Evolutionary conservation across 2,329 filamentous ascomycete genomes (phyloP).

Genomic region (Nemania sp.): DNA sequence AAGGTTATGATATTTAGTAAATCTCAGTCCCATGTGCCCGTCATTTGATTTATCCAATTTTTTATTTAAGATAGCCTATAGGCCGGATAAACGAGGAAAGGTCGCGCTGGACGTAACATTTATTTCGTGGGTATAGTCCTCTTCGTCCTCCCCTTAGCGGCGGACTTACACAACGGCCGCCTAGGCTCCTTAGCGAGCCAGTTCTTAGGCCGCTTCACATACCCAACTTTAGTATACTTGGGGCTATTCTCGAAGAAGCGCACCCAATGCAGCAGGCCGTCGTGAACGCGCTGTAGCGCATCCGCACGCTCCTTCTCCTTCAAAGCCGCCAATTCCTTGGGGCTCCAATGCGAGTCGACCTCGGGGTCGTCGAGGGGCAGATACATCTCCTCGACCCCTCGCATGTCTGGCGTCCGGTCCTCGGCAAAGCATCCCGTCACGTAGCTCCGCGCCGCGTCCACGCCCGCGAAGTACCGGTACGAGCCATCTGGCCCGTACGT

Average conservation of each 20-base stretch:
- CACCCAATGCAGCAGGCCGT: slow-evolving; percentile 83
- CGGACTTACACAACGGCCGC: slow-evolving; percentile 76
- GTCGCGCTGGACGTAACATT: slow-evolving; percentile 16
- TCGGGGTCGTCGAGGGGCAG: slow-evolving; percentile 72
- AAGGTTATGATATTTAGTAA: not conserved
- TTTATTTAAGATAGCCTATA: not conserved
- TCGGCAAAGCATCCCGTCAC: slow-evolving; percentile 93
- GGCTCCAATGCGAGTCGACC: slow-evolving; percentile 69
- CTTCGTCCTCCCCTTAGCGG: slow-evolving; percentile 68
- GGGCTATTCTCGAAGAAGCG: slow-evolving; percentile 82
- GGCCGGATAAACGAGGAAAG: not conserved
- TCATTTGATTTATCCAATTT: slow-evolving; percentile 6
- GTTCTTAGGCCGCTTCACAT: slow-evolving; percentile 70
- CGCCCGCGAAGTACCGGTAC: slow-evolving; percentile 88
- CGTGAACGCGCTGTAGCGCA: slow-evolving; percentile 74
- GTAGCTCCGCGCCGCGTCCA: slow-evolving; percentile 87
- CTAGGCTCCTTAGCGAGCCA: slow-evolving; percentile 73
- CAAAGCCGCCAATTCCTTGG: slow-evolving; percentile 64
- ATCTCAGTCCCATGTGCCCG: not conserved
- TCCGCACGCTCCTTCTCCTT: slow-evolving; percentile 72
- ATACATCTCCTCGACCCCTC: slow-evolving; percentile 89
- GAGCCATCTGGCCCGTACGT: slow-evolving; percentile 86
- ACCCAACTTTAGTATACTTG: slow-evolving; percentile 85
- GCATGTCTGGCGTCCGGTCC: slow-evolving; percentile 85
- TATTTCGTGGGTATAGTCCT: slow-evolving; percentile 68